Percentiles rank a stretch among this genome's conserved stretches.
phyloP scores from a whole-genome alignment of 306 rosid genomes.

The Calophaca sinica region DNA sequence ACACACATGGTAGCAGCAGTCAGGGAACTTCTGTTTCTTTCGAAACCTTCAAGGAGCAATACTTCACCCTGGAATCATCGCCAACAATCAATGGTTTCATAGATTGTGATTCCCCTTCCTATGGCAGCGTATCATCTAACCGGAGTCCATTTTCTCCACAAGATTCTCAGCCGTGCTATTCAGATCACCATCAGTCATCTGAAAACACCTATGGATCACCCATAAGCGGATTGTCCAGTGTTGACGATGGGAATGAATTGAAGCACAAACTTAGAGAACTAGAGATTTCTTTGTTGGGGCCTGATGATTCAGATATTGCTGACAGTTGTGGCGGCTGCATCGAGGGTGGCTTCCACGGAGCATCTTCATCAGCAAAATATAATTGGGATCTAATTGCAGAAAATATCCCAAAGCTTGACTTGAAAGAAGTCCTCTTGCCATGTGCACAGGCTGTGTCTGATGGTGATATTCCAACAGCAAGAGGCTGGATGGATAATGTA shows the following conservation, averaged over 20 bases:
- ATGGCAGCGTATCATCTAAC: constrained; percentile 67
- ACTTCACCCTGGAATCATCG: constrained; percentile 74
- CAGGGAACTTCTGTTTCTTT: constrained; percentile 63
- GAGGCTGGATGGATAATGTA: constrained; percentile 59
- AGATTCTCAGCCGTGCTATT: constrained; percentile 68
- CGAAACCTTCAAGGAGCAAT: constrained; percentile 58
- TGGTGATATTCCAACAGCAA: constrained; percentile 58
- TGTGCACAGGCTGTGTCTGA: constrained; percentile 73
- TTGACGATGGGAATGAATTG: constrained; percentile 61
- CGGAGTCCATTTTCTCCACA: constrained; percentile 75
- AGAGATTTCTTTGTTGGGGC: constrained; percentile 72
- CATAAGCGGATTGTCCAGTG: constrained; percentile 69
- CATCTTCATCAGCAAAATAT: constrained; percentile 42
- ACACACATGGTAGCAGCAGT: constrained; percentile 51
- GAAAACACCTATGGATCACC: constrained; percentile 76
- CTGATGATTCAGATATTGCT: constrained; percentile 63
- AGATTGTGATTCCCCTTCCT: constrained; percentile 74
- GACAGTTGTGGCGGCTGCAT: constrained; percentile 59
- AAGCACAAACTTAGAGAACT: constrained; percentile 72
- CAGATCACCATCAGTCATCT: constrained; percentile 76
- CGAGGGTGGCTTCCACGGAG: constrained; percentile 46
- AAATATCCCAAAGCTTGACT: constrained; percentile 50
- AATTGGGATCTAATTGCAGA: constrained; percentile 55
- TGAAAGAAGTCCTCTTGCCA: constrained; percentile 54
- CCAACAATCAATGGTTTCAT: constrained; percentile 47